These are phyloP conservation scores for Xylariaceae sp. DNA, from an alignment of 2,329 filamentous ascomycete genomes.

Conservation along the genomic window DNA sequence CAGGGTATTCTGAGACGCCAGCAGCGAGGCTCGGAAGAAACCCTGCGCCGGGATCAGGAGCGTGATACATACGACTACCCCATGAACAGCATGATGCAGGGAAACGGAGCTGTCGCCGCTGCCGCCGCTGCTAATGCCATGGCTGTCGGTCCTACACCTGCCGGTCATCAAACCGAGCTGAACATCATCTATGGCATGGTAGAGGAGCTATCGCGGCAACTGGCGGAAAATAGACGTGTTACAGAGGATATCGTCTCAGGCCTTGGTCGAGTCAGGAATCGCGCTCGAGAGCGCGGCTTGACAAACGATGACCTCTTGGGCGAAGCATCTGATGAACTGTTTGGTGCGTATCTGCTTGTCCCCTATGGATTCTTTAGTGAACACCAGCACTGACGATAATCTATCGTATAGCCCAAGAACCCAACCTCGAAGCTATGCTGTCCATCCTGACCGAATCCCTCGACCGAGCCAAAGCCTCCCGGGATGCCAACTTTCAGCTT, in stretches of 20 bases:
- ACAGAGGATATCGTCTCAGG: conserved; percentile 62
- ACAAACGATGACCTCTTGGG: conserved; percentile 56
- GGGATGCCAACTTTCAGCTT: conserved; percentile 56
- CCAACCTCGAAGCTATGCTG: conserved; percentile 57
- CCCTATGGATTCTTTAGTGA: neutral
- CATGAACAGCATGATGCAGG: conserved; percentile 21
- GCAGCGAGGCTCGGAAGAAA: too few species aligned
- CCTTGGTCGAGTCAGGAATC: conserved; percentile 56
- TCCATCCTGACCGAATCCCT: conserved; percentile 59
- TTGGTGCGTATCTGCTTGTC: conserved; percentile 36
- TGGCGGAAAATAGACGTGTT: conserved; percentile 56
- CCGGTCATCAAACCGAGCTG: conserved; percentile 63
- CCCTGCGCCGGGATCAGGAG: too few species aligned
- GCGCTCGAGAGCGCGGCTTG: conserved; percentile 47
- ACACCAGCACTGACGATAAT: neutral
- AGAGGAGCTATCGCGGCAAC: conserved; percentile 59
- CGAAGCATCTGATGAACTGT: conserved; percentile 51
- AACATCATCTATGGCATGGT: conserved; percentile 67
- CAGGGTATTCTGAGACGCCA: too few species aligned
- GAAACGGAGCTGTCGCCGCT: conserved; percentile 25
- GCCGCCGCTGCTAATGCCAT: conserved; percentile 35
- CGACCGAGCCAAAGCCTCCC: conserved; percentile 56
- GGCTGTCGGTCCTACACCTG: conserved; percentile 55
- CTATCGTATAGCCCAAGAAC: conserved; percentile 45
- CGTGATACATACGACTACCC: too few species aligned